These are phyloP conservation scores for Triticum timopheevii DNA, from an alignment of 176 grass and related monocot species.

Conservation along the genomic window DNA sequence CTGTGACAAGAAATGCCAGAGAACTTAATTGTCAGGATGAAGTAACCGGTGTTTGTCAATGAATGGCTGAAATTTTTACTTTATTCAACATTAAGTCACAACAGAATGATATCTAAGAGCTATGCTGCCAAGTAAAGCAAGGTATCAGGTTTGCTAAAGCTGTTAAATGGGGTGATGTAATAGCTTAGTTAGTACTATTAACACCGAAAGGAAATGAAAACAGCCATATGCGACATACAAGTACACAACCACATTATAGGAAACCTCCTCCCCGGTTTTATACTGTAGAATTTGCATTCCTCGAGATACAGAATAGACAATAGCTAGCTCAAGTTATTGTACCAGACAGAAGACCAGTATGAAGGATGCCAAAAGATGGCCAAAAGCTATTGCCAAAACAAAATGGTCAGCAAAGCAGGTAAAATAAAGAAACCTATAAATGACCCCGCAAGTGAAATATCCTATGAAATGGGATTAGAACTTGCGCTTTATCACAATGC, in stretches of 20 bases:
- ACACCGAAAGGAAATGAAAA: neutral
- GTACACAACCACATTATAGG: neutral
- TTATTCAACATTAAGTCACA: constrained; percentile 8
- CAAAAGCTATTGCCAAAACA: constrained; percentile 32
- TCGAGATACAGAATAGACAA: constrained; percentile 8
- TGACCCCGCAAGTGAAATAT: neutral
- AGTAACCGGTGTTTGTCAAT: neutral
- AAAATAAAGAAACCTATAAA: constrained; percentile 7
- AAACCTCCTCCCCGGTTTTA: constrained; percentile 6
- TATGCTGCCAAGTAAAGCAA: constrained; percentile 17
- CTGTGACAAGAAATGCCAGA: constrained; percentile 3
- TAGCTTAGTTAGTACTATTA: neutral
- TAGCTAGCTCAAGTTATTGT: constrained; percentile 21
- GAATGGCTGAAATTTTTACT: neutral
- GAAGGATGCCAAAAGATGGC: constrained; percentile 16
- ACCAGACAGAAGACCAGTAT: neutral
- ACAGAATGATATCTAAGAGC: constrained; percentile 27
- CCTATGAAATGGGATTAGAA: constrained; percentile 8
- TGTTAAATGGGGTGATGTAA: neutral
- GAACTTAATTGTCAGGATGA: neutral
- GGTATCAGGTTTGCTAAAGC: constrained; percentile 19
- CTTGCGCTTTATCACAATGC: neutral
- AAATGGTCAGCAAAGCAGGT: constrained; percentile 6
- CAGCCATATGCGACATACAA: neutral
- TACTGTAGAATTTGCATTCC: neutral